Evolutionary conservation across 2,329 filamentous ascomycete genomes (phyloP), one percentile per base, ranked within the genome.

Genomic region (Pseudopithomyces chartarum): DNA sequence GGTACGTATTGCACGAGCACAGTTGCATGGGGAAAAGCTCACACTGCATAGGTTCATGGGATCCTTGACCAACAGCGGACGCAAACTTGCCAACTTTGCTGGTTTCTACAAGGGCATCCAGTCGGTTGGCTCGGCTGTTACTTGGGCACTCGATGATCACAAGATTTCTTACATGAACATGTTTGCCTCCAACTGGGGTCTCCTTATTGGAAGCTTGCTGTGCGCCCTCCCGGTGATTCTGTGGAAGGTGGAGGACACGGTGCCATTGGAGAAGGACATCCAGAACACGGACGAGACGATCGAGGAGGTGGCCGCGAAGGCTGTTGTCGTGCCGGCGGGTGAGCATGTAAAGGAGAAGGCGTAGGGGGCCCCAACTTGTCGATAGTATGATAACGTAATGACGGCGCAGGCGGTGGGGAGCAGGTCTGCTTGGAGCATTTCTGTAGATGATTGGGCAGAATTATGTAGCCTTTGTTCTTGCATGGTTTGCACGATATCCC

Each of bases 21-120:
- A 15, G 5, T 2, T 15, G 4, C n/a, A 22, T 2, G 20, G 44
- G 43, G 11, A 3, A 12, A 56, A 51, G 42, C 58, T 63, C 52
- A 66, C 51, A 36, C 29, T 19, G 3, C 12, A 61, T 58, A 90
- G 88, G 88, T 93, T 90, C 80, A 97, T 98, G 90, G 94, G 94
- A 49, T 86, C 93, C 7, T 83, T 97, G 42, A 93, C 91, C 72
- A 98, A 98, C 85, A 96, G 94, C 61, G 87, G 90, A 58, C 91
- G 93, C 75, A 94, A 92, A 76, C 85, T 94, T 26, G 93, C 94
- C 79, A 97, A 97, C 81, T 90, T 94, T 70, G 90, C 92, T 40
- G 93, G 91, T 60, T 93, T 90, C 81, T 95, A 95, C 84, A 95
- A 95, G 80, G 89, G 89, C 49, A 90, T 96, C 62, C 92, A 96